phyloP scores from a whole-genome alignment of 768 basidiomycete genomes.

The Sarcodon sp. region DNA sequence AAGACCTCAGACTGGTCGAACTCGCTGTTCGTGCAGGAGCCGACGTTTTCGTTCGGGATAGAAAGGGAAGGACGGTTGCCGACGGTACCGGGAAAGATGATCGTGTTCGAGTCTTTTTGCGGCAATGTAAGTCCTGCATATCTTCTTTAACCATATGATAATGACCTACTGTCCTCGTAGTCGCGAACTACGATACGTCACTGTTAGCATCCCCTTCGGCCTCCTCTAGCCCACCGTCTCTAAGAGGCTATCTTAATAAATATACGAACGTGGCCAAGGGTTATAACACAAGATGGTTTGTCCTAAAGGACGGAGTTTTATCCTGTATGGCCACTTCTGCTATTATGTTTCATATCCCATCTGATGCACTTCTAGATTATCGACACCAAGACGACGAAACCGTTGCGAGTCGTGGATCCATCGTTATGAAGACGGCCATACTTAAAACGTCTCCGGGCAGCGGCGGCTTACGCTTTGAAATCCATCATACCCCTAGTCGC shows the following conservation, averaged over 20 bases:
- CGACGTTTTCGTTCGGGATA: constrained; percentile 79
- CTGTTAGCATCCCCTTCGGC: constrained; percentile 35
- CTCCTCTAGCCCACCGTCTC: constrained; percentile 37
- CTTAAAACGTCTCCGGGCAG: constrained; percentile 36
- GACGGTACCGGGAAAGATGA: constrained; percentile 72
- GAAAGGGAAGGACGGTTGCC: constrained; percentile 51
- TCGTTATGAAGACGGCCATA: constrained; percentile 71
- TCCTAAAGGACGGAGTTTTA: constrained; percentile 73
- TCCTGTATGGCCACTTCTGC: constrained; percentile 36
- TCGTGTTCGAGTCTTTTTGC: constrained; percentile 65
- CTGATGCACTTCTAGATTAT: constrained; percentile 36
- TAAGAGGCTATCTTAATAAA: constrained; percentile 80
- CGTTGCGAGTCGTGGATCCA: constrained; percentile 74
- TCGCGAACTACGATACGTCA: constrained; percentile 70
- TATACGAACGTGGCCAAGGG: constrained; percentile 89
- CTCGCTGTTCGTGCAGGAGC: constrained; percentile 78
- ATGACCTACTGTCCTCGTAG: constrained; percentile 21
- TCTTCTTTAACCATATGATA: background rate
- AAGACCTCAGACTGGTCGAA: constrained; percentile 73
- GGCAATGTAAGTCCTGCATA: constrained; percentile 51
- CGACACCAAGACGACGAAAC: constrained; percentile 85
- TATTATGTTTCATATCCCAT: background rate
- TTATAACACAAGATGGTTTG: constrained; percentile 87
- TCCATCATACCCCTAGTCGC: constrained; percentile 47
- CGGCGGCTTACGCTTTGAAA: constrained; percentile 72